Evolutionary conservation across 495 filamentous ascomycete species (phyloP), one percentile per base, ranked within the genome.

Genomic region (Daldinia decipiens): DNA sequence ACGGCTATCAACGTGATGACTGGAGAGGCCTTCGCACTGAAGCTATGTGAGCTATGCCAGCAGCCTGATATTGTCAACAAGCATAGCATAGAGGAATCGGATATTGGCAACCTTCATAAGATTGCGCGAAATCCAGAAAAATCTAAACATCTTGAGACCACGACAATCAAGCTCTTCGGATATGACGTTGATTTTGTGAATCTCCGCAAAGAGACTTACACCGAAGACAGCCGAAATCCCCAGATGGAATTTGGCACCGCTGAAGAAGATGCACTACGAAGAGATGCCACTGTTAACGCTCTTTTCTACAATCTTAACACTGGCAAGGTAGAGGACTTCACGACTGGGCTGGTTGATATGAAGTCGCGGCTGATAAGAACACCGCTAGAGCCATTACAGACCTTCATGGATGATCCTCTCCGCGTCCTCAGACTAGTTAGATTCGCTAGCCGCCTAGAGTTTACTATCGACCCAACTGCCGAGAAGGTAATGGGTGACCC

Each of bases 1-100:
- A 91, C 95, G 39, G 93, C 91, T 29, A 97, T 99, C 81, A 95
- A 95, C 82, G 90, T 86, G 57, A 95, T 98, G 93, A 98, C 94
- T 0, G 95, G 95, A 47, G 90, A 90, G 72, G 84, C 90, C 27
- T 98, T 98, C 76, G 84, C 87, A n/a, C 78, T 91, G 59, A 88
- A 91, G 69, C 76, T 90, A 61, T 69, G 79, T 29, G 79, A 80
- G 43, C 82, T 88, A 74, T 81, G 90, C 68, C 83, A 89, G 59
- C 63, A 76, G 36, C 74, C 80, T 0, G 80, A 78, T 8, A 77
- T 78, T 27, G 67, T 80, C 9, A 54, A 79, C 55, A 81, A 81
- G 39, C 83, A 87, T 62, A 66, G 72, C 8, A 82, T 89, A 4
- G 74, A 79, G 6, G 81, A 82, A 13, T 79, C 87, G 27, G 86